A percentile compares a stretch with the other conserved stretches of the same genome.
These are phyloP conservation scores for Pistacia vera DNA, from an alignment of 345 rosid species.

Conservation along the genomic window DNA sequence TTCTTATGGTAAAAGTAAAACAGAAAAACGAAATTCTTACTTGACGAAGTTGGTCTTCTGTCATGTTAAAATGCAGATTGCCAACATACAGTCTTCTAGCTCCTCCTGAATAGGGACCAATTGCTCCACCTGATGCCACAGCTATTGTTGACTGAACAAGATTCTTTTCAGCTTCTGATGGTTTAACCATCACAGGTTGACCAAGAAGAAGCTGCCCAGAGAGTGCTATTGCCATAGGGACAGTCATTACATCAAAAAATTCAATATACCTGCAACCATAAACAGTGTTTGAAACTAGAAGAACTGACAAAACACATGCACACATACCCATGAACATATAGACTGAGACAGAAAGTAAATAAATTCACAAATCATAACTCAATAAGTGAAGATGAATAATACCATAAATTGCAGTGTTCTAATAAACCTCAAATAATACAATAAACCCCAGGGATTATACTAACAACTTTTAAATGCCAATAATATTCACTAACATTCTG, in stretches of 20 bases:
- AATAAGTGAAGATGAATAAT: not conserved
- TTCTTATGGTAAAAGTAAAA: not conserved
- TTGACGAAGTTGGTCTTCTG: constrained; percentile 90
- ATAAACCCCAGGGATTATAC: not conserved
- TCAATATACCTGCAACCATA: constrained; percentile 74
- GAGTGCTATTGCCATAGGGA: constrained; percentile 99
- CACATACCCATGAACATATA: not conserved
- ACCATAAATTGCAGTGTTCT: not conserved
- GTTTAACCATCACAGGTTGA: constrained; percentile 96
- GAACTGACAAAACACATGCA: not conserved
- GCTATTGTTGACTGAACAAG: constrained; percentile 90
- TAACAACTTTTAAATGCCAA: too few relatives aligned
- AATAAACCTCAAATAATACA: not conserved
- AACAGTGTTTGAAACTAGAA: constrained; percentile 1
- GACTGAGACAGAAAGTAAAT: not conserved
- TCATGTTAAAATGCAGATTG: constrained; percentile 82
- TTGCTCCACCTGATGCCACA: constrained; percentile 56
- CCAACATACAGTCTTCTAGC: constrained; percentile 96
- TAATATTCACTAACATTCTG: too few relatives aligned
- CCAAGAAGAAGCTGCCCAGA: constrained; percentile 98
- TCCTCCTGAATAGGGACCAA: constrained; percentile 81
- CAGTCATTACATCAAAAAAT: constrained; percentile 97
- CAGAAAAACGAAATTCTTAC: constrained; percentile 30
- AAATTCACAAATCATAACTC: not conserved
- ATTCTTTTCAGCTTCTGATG: constrained; percentile 99